Evolutionary conservation across 2,329 filamentous ascomycete species (phyloP).

Genomic region (Trichoderma atrobrunneum): DNA sequence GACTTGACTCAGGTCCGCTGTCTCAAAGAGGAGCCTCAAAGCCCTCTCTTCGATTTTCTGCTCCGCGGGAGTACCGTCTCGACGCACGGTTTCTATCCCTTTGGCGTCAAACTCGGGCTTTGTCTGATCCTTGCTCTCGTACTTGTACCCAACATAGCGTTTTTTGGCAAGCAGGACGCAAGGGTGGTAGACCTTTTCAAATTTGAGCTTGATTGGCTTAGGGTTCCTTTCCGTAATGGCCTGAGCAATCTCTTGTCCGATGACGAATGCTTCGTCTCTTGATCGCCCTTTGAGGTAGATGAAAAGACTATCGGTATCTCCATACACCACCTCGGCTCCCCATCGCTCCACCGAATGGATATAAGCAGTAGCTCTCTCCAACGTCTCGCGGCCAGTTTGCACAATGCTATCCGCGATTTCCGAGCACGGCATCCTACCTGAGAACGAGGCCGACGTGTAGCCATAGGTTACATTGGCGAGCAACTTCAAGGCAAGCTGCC

Average conservation of each 20-base stretch:
- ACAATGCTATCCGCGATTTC: slow-evolving; percentile 99
- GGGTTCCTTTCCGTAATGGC: slow-evolving; percentile 88
- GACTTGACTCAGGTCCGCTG: slow-evolving; percentile 81
- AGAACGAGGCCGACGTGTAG: slow-evolving; percentile 95
- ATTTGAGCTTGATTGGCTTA: slow-evolving; percentile 89
- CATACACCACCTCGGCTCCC: slow-evolving; percentile 96
- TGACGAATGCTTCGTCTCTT: slow-evolving; percentile 82
- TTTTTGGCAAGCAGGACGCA: slow-evolving; percentile 95
- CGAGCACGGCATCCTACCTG: slow-evolving; percentile 94
- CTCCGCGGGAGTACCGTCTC: slow-evolving; percentile 91
- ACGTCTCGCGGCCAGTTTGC: slow-evolving; percentile 88
- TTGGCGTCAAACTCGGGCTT: slow-evolving; percentile 95
- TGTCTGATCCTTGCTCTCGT: slow-evolving; percentile 71
- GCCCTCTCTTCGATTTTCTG: slow-evolving; percentile 96
- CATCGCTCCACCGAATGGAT: slow-evolving; percentile 86
- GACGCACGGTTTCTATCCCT: slow-evolving; percentile 93
- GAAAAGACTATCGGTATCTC: slow-evolving; percentile 95
- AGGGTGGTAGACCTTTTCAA: slow-evolving; percentile 97
- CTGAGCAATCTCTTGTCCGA: slow-evolving; percentile 88
- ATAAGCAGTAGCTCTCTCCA: slow-evolving; percentile 87
- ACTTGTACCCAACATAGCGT: slow-evolving; percentile 97
- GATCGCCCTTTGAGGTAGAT: slow-evolving; percentile 85
- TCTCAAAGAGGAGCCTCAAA: slow-evolving; percentile 84
- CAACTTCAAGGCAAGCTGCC: slow-evolving; percentile 89
- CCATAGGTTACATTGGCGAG: slow-evolving; percentile 99